Base-by-base conservation (phyloP, 2,329 filamentous ascomycete genomes). In the Penicillium sp. region DNA sequence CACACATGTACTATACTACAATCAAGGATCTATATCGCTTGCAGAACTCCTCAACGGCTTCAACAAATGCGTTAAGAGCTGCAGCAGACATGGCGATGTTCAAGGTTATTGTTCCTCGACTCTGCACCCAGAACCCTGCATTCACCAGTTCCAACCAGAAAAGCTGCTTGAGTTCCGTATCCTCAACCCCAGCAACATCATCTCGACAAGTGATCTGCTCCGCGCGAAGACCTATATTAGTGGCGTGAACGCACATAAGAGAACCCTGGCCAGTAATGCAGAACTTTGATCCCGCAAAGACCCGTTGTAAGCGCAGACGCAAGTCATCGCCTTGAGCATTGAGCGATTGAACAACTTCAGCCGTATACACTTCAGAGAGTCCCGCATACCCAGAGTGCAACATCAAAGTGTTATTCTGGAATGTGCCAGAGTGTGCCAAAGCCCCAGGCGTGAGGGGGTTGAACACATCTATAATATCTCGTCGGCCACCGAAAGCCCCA, bases 401-500 rank as follows among this genome's bases (percentile, higher is more conserved):
- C 51, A 54, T 54, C 44, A 49, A 34, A 16, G 51, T 78, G 67
- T 89, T 89, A 66, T 89, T 89, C 68, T 88, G 88, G 69, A 87
- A 88, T 0, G 86, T 88, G 2, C 85, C 85, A 0, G 84, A 82
- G 62, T 88, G 85, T 0, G 75, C 67, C 11, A 85, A 71, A 10
- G 35, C 40, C 39, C 40, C 34, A 1, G 39, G 39, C 56, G 1
- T 69, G 65, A 11, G 78, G 67, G 10, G 82, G 82, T 48, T 47
- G 44, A 53, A 59, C 3, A 53, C 40, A 61, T 85, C 81, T 62
- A 82, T 87, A 7, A 81, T 66, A 0, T 71, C 69, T 83, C 5
- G 83, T 79, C 38, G 67, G 66, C 87, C 87, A 0, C 87, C 86
- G 64, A 90, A 88, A 0, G 83, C 85, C 2, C 86, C 87, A 65